Evolutionary conservation across 768 basidiomycete species (phyloP).

Genomic region (Ramaria sp.): DNA sequence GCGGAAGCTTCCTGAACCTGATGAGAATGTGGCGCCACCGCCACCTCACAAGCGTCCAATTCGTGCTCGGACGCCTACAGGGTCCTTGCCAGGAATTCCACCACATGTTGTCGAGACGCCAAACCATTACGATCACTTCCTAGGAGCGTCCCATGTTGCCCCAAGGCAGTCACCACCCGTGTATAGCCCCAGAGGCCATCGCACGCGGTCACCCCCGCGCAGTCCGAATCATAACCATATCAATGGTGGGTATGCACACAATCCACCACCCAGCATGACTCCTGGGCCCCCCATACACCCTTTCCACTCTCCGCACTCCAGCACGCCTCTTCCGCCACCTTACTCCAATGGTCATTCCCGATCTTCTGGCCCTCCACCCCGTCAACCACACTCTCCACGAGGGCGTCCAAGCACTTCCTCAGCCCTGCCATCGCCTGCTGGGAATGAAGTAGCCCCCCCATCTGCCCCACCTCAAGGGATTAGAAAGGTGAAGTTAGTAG

Average conservation of each 20-base stretch:
- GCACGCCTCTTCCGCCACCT: not conserved
- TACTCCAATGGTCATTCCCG: conserved; percentile 2
- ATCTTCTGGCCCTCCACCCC: not conserved
- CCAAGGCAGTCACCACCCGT: not conserved
- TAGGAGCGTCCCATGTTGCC: not conserved
- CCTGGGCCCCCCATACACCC: not conserved
- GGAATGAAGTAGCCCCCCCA: not conserved
- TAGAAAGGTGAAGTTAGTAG: conserved; percentile 4
- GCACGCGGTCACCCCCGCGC: not conserved
- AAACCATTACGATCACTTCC: not conserved
- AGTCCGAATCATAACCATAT: not conserved
- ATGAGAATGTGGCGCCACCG: not conserved
- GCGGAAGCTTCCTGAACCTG: not conserved
- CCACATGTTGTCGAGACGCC: not conserved
- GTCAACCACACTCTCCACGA: not conserved
- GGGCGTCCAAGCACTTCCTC: not conserved
- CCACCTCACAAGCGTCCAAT: not conserved
- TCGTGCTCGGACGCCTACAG: not conserved
- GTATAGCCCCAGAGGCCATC: not conserved
- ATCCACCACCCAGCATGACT: not conserved
- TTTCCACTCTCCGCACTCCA: not conserved
- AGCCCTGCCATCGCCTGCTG: not conserved
- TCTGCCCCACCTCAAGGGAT: conserved; percentile 4
- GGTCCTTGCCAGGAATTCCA: not conserved
- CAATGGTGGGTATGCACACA: not conserved